Percentiles rank a stretch among this genome's conserved stretches.
Conservation (phyloP, 257 asterid genomes). For the Perilla frutescens region DNA sequence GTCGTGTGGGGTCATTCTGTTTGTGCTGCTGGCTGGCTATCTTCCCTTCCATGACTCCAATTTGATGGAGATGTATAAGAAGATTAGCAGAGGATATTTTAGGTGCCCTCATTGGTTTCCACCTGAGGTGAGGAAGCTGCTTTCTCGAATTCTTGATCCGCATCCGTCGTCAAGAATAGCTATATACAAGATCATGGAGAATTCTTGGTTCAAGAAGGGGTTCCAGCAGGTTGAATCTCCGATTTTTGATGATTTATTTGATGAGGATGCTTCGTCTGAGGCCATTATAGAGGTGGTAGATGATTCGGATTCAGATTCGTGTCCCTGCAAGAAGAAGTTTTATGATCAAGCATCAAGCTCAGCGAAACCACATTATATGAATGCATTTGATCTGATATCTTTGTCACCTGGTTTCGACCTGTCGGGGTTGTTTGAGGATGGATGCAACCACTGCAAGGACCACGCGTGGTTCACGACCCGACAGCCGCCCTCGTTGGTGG, state of each 20-base stretch:
- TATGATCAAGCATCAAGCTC: background rate
- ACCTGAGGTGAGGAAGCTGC: slow-evolving; percentile 66
- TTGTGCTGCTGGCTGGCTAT: slow-evolving; percentile 80
- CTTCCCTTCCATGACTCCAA: slow-evolving; percentile 84
- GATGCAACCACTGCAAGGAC: slow-evolving; percentile 26
- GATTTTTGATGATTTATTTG: background rate
- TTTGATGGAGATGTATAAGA: slow-evolving; percentile 77
- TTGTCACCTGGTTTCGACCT: slow-evolving; percentile 73
- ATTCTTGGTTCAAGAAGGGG: slow-evolving; percentile 77
- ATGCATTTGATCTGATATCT: slow-evolving; percentile 90
- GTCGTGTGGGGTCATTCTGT: slow-evolving; percentile 90
- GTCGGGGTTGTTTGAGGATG: slow-evolving; percentile 74
- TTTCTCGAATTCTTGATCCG: slow-evolving; percentile 78
- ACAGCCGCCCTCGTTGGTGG: slow-evolving; percentile 58
- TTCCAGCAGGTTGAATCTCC: slow-evolving; percentile 48
- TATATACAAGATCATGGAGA: slow-evolving; percentile 68
- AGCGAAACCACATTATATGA: slow-evolving; percentile 51
- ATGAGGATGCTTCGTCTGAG: background rate
- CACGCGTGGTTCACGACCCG: slow-evolving; percentile 70
- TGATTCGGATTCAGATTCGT: slow-evolving; percentile 47
- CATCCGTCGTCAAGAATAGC: slow-evolving; percentile 64
- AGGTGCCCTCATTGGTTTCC: slow-evolving; percentile 90
- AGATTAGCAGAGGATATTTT: slow-evolving; percentile 73
- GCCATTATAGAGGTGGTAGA: slow-evolving; percentile 43
- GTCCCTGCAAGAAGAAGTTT: slow-evolving; percentile 27